Evolutionary conservation across 768 basidiomycete species (phyloP).

Genomic region (Nevesoporus exiguus): DNA sequence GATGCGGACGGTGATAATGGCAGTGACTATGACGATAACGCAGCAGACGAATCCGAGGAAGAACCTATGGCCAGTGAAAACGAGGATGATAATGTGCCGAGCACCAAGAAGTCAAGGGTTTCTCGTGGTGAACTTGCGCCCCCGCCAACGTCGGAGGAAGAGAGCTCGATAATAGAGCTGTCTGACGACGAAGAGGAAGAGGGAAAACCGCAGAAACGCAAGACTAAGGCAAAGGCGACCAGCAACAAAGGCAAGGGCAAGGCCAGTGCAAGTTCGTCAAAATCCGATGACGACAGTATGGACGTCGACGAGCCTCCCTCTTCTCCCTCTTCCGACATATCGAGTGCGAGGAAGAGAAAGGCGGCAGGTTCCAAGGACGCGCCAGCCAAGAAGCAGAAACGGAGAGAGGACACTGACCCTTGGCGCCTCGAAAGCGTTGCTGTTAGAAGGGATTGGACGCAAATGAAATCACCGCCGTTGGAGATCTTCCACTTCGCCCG

Average conservation of each 20-base stretch:
- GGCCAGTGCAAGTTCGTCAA: slow-evolving; percentile 26
- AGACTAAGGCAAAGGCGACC: slow-evolving; percentile 17
- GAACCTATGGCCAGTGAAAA: slow-evolving; percentile 26
- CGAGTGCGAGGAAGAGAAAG: slow-evolving; percentile 46
- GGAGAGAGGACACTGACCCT: slow-evolving; percentile 61
- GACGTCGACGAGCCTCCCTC: slow-evolving; percentile 50
- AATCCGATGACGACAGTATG: slow-evolving; percentile 47
- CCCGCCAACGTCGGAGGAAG: slow-evolving; percentile 33
- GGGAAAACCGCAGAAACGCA: slow-evolving; percentile 33
- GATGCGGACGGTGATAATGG: slow-evolving; percentile 36
- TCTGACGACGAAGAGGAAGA: slow-evolving; percentile 27
- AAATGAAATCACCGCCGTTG: slow-evolving; percentile 79
- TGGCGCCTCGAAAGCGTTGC: slow-evolving; percentile 67
- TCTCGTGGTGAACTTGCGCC: slow-evolving; percentile 24
- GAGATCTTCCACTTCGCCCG: slow-evolving; percentile 93
- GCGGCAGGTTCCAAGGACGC: slow-evolving; percentile 31
- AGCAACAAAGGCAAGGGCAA: slow-evolving; percentile 22
- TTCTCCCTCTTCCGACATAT: slow-evolving; percentile 35
- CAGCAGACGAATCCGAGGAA: slow-evolving; percentile 39
- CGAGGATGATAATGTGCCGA: slow-evolving; percentile 22
- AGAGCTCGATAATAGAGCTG: slow-evolving; percentile 21
- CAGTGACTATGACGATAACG: slow-evolving; percentile 29
- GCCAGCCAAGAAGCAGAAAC: slow-evolving; percentile 56
- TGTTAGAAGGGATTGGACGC: slow-evolving; percentile 70
- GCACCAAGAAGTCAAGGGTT: slow-evolving; percentile 22